Conservation (phyloP, 106 monocot species). For the Dactylorhiza incarnata region DNA sequence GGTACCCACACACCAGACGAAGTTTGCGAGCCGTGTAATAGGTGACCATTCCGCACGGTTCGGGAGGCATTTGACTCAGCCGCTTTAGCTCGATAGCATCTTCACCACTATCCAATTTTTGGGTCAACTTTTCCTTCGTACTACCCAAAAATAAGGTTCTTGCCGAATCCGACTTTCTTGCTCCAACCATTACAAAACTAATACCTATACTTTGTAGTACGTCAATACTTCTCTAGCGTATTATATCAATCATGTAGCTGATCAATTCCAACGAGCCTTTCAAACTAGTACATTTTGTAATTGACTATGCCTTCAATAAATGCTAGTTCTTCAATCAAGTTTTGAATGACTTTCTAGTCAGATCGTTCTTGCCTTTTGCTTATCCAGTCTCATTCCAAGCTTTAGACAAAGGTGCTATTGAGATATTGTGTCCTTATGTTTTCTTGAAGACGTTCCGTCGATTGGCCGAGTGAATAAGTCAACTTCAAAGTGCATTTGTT, state of each 20-base stretch:
- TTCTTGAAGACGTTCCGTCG: neutral
- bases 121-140: neutral
- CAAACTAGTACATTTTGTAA: constrained; percentile 4
- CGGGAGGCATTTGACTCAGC: neutral
- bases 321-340: neutral
- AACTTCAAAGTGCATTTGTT: constrained; percentile 9
- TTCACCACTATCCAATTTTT: neutral
- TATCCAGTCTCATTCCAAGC: constrained; percentile 12
- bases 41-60: neutral
- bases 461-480: constrained; percentile 6
- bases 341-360: constrained; percentile 12
- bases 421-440: constrained; percentile 8
- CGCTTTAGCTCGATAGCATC: neutral
- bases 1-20: neutral
- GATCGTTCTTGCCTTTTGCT: constrained; percentile 1
- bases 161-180: neutral
- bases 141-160: too few relatives aligned
- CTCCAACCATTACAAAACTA: neutral
- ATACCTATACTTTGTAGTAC: too few relatives aligned
- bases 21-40: neutral
- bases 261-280: too few relatives aligned
- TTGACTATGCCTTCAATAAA: neutral
- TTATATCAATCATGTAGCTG: too few relatives aligned
- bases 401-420: constrained; percentile 12
- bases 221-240: too few relatives aligned